phyloP scores from a whole-genome alignment of 495 filamentous ascomycete genomes.

The Penicillium goetzii region DNA sequence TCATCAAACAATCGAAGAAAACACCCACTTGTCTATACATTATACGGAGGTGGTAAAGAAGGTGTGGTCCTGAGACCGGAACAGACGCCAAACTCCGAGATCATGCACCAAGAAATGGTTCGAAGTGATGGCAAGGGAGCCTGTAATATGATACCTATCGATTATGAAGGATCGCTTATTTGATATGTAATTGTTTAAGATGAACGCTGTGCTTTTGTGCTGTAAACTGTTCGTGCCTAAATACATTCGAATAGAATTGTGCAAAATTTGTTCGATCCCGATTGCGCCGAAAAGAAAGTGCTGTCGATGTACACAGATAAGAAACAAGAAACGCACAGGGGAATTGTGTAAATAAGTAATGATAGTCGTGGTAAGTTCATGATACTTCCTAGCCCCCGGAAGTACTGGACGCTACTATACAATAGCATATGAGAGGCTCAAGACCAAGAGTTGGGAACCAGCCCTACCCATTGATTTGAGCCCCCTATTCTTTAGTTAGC shows the following conservation, averaged over 20 bases:
- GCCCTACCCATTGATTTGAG: constrained; percentile 28
- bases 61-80: too few relatives aligned
- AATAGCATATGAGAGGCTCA: neutral
- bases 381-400: neutral
- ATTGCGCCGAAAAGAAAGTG: neutral
- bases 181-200: neutral
- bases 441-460: neutral
- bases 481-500: constrained; percentile 5
- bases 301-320: neutral
- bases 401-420: neutral
- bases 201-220: neutral
- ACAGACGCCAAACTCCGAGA: too few relatives aligned
- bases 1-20: too few relatives aligned
- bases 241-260: neutral
- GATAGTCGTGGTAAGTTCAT: constrained; percentile 1
- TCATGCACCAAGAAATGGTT: neutral
- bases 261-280: neutral
- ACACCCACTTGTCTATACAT: too few relatives aligned
- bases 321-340: neutral
- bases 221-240: neutral
- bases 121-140: neutral
- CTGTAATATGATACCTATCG: neutral
- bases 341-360: neutral
- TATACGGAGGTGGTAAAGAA: too few relatives aligned
- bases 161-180: neutral